Percentiles rank a stretch among this genome's conserved stretches.
These are phyloP conservation scores for Saccharomyces hybrid DNA, from an alignment of 1,139 yeast genomes.

Conservation along the genomic window DNA sequence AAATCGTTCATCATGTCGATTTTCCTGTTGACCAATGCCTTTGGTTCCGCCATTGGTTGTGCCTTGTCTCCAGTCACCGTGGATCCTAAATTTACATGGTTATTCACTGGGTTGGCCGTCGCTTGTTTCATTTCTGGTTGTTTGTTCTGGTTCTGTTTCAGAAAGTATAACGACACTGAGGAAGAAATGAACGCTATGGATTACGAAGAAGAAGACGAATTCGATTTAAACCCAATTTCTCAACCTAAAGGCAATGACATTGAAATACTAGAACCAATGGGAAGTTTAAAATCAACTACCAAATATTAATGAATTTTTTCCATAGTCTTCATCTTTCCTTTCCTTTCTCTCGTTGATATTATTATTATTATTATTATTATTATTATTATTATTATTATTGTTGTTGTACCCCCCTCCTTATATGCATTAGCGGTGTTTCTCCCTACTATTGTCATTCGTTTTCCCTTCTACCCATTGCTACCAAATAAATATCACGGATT, in stretches of 20 bases:
- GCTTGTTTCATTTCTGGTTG: constrained; percentile 55
- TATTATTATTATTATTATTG: background rate
- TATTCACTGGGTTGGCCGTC: constrained; percentile 54
- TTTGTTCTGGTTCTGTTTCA: constrained; percentile 56
- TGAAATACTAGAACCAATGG: constrained; percentile 7
- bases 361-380: background rate
- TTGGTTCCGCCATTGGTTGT: constrained; percentile 68
- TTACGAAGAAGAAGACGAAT: constrained; percentile 19
- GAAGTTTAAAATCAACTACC: constrained; percentile 1
- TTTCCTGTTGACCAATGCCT: constrained; percentile 52
- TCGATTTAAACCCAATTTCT: background rate
- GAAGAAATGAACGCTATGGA: constrained; percentile 57
- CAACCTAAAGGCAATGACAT: constrained; percentile 1
- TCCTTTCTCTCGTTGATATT: background rate
- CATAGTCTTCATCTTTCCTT: background rate
- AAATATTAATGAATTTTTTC: constrained; percentile 3
- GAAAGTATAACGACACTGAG: constrained; percentile 49
- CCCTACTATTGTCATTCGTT: background rate
- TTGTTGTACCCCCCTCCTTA: background rate
- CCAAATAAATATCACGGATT: background rate
- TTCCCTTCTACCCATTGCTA: background rate
- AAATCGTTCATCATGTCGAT: constrained; percentile 63
- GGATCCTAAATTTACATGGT: constrained; percentile 65
- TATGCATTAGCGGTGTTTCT: background rate
- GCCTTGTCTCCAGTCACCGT: constrained; percentile 59